Evolutionary conservation across 768 basidiomycete genomes (phyloP).

Genomic region (Boletus tomentosulus): DNA sequence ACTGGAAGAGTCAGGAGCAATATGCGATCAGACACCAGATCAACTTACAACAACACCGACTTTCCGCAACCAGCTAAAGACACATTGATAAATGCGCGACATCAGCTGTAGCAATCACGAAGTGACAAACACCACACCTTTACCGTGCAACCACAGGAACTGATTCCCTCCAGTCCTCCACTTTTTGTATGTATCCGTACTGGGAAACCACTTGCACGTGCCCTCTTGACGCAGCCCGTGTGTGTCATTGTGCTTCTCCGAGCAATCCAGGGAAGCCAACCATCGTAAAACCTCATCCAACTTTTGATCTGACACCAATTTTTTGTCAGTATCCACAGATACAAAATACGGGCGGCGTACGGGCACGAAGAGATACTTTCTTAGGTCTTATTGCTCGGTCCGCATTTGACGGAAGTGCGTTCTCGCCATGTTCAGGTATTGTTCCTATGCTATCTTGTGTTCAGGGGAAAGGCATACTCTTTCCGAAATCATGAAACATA

Average conservation of each 20-base stretch:
- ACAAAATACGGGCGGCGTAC: no score
- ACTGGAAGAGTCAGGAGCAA: not conserved
- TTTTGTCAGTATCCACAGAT: not conserved
- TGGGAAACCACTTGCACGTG: not conserved
- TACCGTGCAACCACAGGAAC: conserved; percentile 1
- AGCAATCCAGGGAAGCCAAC: not conserved
- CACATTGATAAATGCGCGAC: not conserved
- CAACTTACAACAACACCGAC: not conserved
- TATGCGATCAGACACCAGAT: not conserved
- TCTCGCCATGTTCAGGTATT: not conserved
- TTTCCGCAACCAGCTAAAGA: conserved; percentile 1
- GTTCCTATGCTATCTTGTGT: not conserved
- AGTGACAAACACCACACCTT: not conserved
- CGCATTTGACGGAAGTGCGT: no score
- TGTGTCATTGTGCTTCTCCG: not conserved
- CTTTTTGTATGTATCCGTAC: not conserved
- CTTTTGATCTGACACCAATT: not conserved
- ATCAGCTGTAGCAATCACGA: not conserved
- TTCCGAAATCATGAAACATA: not conserved
- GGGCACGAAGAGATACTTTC: no score
- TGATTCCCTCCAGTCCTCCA: not conserved
- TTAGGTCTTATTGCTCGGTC: no score
- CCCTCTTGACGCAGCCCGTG: not conserved
- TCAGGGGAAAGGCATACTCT: no score
- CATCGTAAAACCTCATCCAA: not conserved